Evolutionary conservation across 1,284 basidiomycete species (phyloP), one percentile per base, ranked within the genome.

Genomic region (Cryptococcus depauperatus): DNA sequence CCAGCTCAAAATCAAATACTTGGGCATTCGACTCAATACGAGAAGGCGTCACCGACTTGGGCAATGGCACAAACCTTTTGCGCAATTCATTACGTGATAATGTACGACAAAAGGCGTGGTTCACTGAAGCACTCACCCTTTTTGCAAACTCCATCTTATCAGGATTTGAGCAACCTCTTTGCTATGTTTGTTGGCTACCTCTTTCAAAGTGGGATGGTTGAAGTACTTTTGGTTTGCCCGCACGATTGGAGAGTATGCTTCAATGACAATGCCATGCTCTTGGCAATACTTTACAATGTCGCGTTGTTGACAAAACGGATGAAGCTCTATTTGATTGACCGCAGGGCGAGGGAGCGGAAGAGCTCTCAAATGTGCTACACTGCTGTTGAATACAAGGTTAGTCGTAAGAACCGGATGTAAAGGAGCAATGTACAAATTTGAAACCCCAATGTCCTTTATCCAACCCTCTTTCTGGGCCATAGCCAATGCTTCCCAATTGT

Each of bases 301-400:
- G 35, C 74, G 73, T 51, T 88, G 85, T 59, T 90, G 86, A 69
- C 85, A 89, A 55, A 84, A 80, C 0, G 88, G 87, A 60, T 90
- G 85, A 6, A 89, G 74, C 79, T 91, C 84, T 44, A 92, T 81
- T 62, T 93, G 88, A 66, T 92, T 89, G 37, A 91, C 80, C 1
- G 81, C 73, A 1, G 88, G 88, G 62, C 78, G 75, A 59, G 87
- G 57, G 57, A 65, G 79, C 76, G 5, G 57, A 51, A 92, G 81
- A 63, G 91, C 82, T 61, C 86, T 77, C 4, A 93, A 74, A 61
- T 92, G 89, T 39, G 81, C 77, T 37, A 87, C 69, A 9, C 79
- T 79, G 58, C 84, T 87, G 47, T n/a, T n/a, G n/a, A n/a, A n/a
- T 4, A 21, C 29, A 21, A 25, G 29, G 4, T 6, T 21, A n/a